These are phyloP conservation scores for Antrodiella citrinella DNA, from an alignment of 768 basidiomycete species.

Conservation along the genomic window DNA sequence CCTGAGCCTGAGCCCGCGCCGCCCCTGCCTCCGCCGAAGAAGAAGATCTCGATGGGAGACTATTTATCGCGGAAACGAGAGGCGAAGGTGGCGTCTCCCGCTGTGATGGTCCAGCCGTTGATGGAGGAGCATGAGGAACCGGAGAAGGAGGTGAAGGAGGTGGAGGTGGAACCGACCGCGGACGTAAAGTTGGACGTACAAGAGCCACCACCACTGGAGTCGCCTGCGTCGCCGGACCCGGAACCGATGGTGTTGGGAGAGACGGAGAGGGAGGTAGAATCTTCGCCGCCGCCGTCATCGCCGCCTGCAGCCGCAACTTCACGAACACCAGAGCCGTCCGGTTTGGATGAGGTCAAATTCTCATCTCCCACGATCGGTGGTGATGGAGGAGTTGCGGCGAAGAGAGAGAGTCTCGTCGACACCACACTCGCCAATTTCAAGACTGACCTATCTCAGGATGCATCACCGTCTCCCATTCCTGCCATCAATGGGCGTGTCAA, in stretches of 20 bases:
- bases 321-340: too few relatives aligned
- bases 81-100: slow-evolving; percentile 23
- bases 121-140: background rate
- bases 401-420: too few relatives aligned
- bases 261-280: background rate
- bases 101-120: background rate
- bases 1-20: slow-evolving; percentile 14
- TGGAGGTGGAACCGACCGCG: background rate
- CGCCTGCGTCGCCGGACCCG: background rate
- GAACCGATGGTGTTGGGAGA: background rate
- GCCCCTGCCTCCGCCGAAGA: slow-evolving; percentile 32
- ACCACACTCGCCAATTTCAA: too few relatives aligned
- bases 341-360: too few relatives aligned
- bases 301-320: too few relatives aligned
- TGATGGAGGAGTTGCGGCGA: too few relatives aligned
- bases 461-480: too few relatives aligned
- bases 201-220: background rate
- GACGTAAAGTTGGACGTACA: too few relatives aligned
- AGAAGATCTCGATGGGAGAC: slow-evolving; percentile 49
- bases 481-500: too few relatives aligned
- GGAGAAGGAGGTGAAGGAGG: background rate
- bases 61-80: slow-evolving; percentile 46
- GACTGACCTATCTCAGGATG: too few relatives aligned
- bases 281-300: too few relatives aligned
- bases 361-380: too few relatives aligned